These are phyloP conservation scores for Chlamydomonas sphaeroides DNA, from an alignment of 139 green algal species.

Conservation along the genomic window DNA sequence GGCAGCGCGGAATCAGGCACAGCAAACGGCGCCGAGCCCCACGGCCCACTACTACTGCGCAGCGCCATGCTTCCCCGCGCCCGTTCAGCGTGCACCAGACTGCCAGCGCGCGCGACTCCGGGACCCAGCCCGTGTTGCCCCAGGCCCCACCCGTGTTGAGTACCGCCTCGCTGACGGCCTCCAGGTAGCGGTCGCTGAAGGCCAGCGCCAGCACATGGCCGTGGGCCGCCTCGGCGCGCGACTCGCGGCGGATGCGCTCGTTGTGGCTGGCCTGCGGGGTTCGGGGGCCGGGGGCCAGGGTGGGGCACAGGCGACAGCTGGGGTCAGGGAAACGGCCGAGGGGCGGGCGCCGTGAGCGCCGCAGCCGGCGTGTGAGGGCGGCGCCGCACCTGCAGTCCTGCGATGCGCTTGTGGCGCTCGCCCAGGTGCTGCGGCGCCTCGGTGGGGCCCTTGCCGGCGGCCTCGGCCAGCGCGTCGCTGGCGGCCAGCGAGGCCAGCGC, in stretches of 20 bases:
- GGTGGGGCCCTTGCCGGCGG: slow-evolving; percentile 14
- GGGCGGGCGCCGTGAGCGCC: too few species aligned
- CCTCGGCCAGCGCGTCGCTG: slow-evolving; percentile 26
- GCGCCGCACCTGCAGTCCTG: slow-evolving; percentile 51
- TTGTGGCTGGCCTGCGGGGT: slow-evolving; percentile 59
- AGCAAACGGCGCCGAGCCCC: too few species aligned
- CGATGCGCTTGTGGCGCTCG: slow-evolving; percentile 54
- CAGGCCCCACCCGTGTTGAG: slow-evolving; percentile 59
- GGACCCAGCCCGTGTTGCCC: too few species aligned
- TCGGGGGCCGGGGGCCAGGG: neutral
- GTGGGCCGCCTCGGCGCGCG: slow-evolving; percentile 46
- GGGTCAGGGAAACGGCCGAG: too few species aligned
- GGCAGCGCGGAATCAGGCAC: too few species aligned
- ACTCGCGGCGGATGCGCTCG: slow-evolving; percentile 53
- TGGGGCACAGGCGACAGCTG: neutral
- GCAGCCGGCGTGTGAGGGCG: too few species aligned
- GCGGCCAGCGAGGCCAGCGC: slow-evolving; percentile 31
- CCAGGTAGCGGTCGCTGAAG: slow-evolving; percentile 63
- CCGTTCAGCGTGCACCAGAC: too few species aligned
- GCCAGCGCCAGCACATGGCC: slow-evolving; percentile 67
- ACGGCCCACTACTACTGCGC: too few species aligned
- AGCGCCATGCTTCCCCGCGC: too few species aligned
- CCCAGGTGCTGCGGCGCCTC: slow-evolving; percentile 40
- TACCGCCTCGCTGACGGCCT: slow-evolving; percentile 52
- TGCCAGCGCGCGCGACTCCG: too few species aligned